Percentiles rank a stretch among this genome's conserved stretches.
phyloP scores from a whole-genome alignment of 106 monocot species.

The Hemerocallis citrina region DNA sequence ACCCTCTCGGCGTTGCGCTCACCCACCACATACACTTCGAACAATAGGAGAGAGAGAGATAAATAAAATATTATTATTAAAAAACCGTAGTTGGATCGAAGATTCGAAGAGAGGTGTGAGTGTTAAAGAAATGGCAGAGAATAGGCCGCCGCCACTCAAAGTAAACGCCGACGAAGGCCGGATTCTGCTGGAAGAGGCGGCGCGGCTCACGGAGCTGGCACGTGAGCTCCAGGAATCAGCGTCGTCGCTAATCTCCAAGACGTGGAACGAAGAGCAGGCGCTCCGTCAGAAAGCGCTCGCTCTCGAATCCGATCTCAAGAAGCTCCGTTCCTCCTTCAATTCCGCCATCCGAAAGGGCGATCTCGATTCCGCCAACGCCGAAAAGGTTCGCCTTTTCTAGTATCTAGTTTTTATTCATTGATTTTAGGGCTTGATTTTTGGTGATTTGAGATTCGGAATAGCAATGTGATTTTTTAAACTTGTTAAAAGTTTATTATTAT shows the following conservation, averaged over 20 bases:
- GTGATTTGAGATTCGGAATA: neutral
- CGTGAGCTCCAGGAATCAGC: constrained; percentile 82
- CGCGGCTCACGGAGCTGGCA: constrained; percentile 39
- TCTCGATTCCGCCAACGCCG: constrained; percentile 36
- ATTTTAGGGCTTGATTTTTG: neutral
- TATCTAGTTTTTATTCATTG: too few species aligned
- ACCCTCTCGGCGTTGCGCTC: too few species aligned
- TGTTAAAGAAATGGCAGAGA: constrained; percentile 7
- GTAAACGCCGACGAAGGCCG: constrained; percentile 6
- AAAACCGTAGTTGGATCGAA: too few species aligned
- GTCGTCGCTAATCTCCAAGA: constrained; percentile 40
- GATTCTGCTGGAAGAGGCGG: constrained; percentile 37
- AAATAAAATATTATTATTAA: too few species aligned
- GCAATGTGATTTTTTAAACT: too few species aligned
- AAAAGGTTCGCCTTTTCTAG: constrained; percentile 58
- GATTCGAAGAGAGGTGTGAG: too few species aligned
- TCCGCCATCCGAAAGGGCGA: constrained; percentile 2
- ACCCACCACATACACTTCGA: too few species aligned
- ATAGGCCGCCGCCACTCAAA: constrained; percentile 1
- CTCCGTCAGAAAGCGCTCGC: constrained; percentile 66
- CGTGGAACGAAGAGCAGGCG: constrained; percentile 66
- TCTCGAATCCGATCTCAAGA: constrained; percentile 68
- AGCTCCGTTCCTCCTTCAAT: constrained; percentile 31
- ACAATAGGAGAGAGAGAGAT: too few species aligned
- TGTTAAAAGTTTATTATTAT: too few species aligned